Conservation (phyloP, 1,284 basidiomycete genomes). For the Trichosporon ovoides region DNA sequence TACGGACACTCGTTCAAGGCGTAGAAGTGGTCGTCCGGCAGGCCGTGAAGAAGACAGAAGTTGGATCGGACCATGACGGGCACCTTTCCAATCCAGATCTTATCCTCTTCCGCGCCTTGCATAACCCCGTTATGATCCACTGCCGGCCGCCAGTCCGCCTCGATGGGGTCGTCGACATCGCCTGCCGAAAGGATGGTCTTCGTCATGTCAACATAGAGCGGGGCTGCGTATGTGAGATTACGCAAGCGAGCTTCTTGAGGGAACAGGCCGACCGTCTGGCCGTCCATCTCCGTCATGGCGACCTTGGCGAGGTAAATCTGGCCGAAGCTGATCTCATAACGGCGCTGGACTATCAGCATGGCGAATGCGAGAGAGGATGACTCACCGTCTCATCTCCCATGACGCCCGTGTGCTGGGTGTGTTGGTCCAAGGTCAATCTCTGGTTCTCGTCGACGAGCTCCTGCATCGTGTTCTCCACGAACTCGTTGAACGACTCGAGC, state of each 20-base stretch:
- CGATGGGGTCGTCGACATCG: constrained; percentile 65
- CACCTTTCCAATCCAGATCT: constrained; percentile 97
- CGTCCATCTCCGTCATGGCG: constrained; percentile 92
- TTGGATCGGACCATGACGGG: constrained; percentile 96
- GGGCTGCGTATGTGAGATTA: constrained; percentile 75
- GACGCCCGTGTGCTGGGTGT: constrained; percentile 87
- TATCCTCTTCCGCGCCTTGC: constrained; percentile 61
- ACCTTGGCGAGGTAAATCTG: constrained; percentile 96
- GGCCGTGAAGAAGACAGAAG: constrained; percentile 82
- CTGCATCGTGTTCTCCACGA: constrained; percentile 99
- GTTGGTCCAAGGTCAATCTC: constrained; percentile 91
- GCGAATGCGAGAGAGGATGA: constrained; percentile 9
- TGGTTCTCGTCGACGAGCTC: constrained; percentile 95
- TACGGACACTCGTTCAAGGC: constrained; percentile 96
- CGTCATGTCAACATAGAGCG: constrained; percentile 92
- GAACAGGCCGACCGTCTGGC: constrained; percentile 85
- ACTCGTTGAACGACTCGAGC: constrained; percentile 97
- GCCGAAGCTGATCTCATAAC: constrained; percentile 95
- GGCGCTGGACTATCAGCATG: constrained; percentile 57
- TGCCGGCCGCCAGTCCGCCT: constrained; percentile 67
- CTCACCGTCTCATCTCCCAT: constrained; percentile 62
- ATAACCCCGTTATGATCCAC: constrained; percentile 60
- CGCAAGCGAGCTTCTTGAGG: constrained; percentile 95
- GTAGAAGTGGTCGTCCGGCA: constrained; percentile 75
- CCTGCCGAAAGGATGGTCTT: constrained; percentile 75